Base-by-base conservation (phyloP, 2,329 filamentous ascomycete species). In the Pseudonectria buxi region DNA sequence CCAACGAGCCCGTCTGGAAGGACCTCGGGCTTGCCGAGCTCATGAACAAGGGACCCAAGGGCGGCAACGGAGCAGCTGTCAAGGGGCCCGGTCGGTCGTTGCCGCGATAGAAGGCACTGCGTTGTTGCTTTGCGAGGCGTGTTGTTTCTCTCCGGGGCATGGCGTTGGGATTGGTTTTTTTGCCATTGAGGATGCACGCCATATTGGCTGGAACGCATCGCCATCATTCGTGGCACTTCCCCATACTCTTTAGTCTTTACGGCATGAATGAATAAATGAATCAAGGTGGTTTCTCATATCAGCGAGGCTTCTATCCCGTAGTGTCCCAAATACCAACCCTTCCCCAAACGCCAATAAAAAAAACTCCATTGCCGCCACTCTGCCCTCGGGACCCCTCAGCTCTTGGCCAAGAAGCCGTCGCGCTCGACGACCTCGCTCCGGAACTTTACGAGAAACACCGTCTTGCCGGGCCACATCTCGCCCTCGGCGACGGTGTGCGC, bases 391-490 rank as follows among this genome's bases (percentile, higher is more conserved):
- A 6, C n/a, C 12, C 32, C n/a, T 35, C 44, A 71, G 35, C 54
- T 63, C 63, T 82, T 78, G 39, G 78, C 82, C 50, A 94, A 59
- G 52, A 87, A 84, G 42, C 81, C 81, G 71, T 98, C 92, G 58
- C 92, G 72, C 68, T 96, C 90, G 60, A 96, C 69, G 28, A 96
- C 90, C 59, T 87, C 85, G n/a, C 80, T 72, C 46, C 86, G 81
- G 58, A 98, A 98, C 63, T 90, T 88, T 55, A 98, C 81, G 59
- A 98, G 62, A 57, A 95, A 98, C 24, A 98, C 89, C 28, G 92
- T 98, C 69, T 92, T 86, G 24, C 86, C 86, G 0, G 92, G 92
- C 89, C 90, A 96, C 78, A 96, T 82, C 54, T 90, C 86, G 45
- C 81, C 75, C 58, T 74, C 74, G 11, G 64, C 66, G 52, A 83